phyloP scores from a whole-genome alignment of 345 rosid species.

The Nephelium lappaceum region DNA sequence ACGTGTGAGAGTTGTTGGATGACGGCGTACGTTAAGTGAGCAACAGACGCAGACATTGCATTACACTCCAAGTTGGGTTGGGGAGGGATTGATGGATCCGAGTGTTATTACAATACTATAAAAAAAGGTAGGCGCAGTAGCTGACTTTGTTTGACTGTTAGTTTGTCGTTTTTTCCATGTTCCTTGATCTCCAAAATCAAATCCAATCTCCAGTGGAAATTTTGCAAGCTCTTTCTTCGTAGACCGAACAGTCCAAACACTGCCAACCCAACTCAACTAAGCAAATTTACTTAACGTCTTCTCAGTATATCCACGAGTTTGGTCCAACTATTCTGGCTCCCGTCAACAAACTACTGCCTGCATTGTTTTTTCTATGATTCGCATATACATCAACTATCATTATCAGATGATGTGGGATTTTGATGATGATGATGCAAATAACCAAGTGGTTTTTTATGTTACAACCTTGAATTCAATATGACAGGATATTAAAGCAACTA shows the following conservation, averaged over 20 bases:
- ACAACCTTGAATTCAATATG: no score
- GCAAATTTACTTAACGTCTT: neutral
- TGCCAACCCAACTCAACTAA: constrained; percentile 1
- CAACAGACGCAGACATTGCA: neutral
- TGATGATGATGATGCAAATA: no score
- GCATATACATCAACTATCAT: neutral
- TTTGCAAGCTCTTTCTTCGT: neutral
- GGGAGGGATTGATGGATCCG: neutral
- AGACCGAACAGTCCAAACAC: neutral
- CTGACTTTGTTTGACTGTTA: constrained; percentile 30
- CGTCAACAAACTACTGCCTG: neutral
- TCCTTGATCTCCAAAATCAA: neutral
- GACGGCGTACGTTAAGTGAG: constrained; percentile 17
- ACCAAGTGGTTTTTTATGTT: no score
- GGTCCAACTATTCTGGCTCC: constrained; percentile 6
- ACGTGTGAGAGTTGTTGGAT: constrained; percentile 9
- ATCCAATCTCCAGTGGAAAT: neutral
- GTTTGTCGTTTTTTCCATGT: constrained; percentile 17
- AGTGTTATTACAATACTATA: neutral
- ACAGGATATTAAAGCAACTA: no score
- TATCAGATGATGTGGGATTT: neutral
- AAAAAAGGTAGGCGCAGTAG: neutral
- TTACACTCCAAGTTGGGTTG: neutral
- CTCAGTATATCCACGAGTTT: neutral
- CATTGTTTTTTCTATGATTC: neutral